Evolutionary conservation across 2,329 filamentous ascomycete genomes (phyloP).

Genomic region (Epichloe gansuensis): DNA sequence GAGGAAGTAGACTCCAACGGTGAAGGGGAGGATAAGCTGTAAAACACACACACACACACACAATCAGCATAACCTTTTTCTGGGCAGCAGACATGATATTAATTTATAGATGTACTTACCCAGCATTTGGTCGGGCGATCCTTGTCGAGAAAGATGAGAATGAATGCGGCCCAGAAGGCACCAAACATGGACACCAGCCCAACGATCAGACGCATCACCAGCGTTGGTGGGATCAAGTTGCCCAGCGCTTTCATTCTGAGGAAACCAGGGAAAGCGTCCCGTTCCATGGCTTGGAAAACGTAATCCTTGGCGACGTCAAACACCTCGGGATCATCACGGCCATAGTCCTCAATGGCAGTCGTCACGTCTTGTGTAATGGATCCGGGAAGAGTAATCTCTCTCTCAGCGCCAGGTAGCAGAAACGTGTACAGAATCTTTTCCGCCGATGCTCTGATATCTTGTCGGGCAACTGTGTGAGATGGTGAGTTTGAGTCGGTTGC

Average conservation of each 20-base stretch:
- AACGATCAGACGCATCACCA: conserved; percentile 72
- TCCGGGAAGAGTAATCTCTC: conserved; percentile 87
- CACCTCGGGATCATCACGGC: conserved; percentile 89
- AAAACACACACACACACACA: conserved; percentile 8
- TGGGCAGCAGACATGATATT: conserved; percentile 6
- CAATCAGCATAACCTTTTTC: conserved; percentile 8
- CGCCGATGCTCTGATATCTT: conserved; percentile 83
- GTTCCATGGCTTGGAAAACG: conserved; percentile 98
- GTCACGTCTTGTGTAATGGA: conserved; percentile 79
- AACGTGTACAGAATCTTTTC: conserved; percentile 99
- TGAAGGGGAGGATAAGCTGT: conserved; percentile 72
- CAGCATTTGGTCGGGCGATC: conserved; percentile 64
- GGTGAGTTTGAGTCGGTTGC: conserved; percentile 70
- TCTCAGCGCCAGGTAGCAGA: conserved; percentile 83
- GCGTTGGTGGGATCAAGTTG: conserved; percentile 84
- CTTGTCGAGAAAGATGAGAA: conserved; percentile 81
- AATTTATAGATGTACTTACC: conserved; percentile 42
- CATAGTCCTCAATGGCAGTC: conserved; percentile 75
- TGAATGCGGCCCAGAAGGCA: conserved; percentile 86
- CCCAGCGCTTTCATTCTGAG: conserved; percentile 88
- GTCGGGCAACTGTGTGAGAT: conserved; percentile 68
- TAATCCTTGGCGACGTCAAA: conserved; percentile 98
- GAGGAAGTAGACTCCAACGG: conserved; percentile 76
- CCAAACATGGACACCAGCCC: conserved; percentile 75
- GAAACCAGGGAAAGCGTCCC: conserved; percentile 97